phyloP scores from a whole-genome alignment of 306 rosid species.

The Medicago arabica region DNA sequence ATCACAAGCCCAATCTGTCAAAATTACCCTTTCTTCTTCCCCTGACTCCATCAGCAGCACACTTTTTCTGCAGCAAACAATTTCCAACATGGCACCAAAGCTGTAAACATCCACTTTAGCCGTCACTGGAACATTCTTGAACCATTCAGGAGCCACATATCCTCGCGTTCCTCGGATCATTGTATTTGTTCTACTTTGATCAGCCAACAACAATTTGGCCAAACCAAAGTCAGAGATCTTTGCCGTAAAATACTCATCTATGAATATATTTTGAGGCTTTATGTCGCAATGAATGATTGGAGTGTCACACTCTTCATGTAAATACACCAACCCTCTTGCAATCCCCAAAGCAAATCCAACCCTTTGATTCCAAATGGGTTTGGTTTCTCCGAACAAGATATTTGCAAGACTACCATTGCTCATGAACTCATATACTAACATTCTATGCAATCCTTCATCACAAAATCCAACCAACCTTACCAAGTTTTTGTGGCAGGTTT shows the following conservation, averaged over 20 bases:
- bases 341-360: slow-evolving; percentile 48
- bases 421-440: slow-evolving; percentile 55
- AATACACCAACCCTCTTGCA: slow-evolving; percentile 53
- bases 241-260: slow-evolving; percentile 40
- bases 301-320: slow-evolving; percentile 55
- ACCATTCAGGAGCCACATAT: slow-evolving; percentile 62
- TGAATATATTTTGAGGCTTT: slow-evolving; percentile 54
- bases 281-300: slow-evolving; percentile 59
- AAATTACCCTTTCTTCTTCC: slow-evolving; percentile 46
- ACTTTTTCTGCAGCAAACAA: slow-evolving; percentile 50
- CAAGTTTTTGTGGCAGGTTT: slow-evolving; percentile 54
- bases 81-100: slow-evolving; percentile 53
- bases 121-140: slow-evolving; percentile 51
- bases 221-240: slow-evolving; percentile 54
- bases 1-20: slow-evolving; percentile 54
- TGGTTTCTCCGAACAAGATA: slow-evolving; percentile 41
- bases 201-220: slow-evolving; percentile 49
- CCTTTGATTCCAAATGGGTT: slow-evolving; percentile 49
- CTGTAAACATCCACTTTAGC: slow-evolving; percentile 58
- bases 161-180: slow-evolving; percentile 57
- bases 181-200: slow-evolving; percentile 45
- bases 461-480: slow-evolving; percentile 56
- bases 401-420: slow-evolving; percentile 47
- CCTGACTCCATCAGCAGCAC: slow-evolving; percentile 30
- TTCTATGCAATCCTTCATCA: slow-evolving; percentile 49